phyloP scores from a whole-genome alignment of 2,329 filamentous ascomycete species.

The Ascochyta clinopodiicola region DNA sequence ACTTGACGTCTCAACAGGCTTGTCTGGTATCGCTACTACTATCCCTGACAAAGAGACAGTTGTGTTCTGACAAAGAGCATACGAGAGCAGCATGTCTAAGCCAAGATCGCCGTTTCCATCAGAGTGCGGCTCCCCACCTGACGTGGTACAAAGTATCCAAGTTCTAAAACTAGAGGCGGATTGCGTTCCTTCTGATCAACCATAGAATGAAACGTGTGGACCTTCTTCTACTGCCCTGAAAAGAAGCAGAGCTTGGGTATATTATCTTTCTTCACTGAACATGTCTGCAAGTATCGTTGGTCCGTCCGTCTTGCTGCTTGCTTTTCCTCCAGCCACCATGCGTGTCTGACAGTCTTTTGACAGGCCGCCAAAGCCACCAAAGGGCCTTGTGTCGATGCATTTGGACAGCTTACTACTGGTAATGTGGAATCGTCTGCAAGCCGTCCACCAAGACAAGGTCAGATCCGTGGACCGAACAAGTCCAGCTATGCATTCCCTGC shows the following conservation, averaged over 20 bases:
- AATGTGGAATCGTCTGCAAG: not conserved
- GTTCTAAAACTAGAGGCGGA: not conserved
- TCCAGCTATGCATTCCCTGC: not conserved
- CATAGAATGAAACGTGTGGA: too few species aligned
- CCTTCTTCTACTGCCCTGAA: not conserved
- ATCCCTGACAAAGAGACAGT: not conserved
- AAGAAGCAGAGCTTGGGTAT: not conserved
- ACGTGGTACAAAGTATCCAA: not conserved
- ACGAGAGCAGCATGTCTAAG: not conserved
- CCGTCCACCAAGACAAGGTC: not conserved
- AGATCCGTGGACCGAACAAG: conserved; percentile 6
- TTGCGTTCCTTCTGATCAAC: not conserved
- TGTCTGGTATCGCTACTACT: not conserved
- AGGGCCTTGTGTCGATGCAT: not conserved
- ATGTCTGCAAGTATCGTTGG: not conserved
- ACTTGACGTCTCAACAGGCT: conserved; percentile 13
- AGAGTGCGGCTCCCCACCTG: not conserved
- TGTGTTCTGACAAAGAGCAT: not conserved
- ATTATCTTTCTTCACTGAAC: not conserved
- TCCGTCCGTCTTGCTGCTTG: not conserved
- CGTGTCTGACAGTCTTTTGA: not conserved
- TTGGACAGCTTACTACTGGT: not conserved
- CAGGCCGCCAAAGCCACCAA: not conserved
- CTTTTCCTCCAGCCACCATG: not conserved
- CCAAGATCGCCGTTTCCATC: not conserved